Base-by-base conservation (phyloP, 2,329 filamentous ascomycete species). In the Pseudogymnoascus pannorum region DNA sequence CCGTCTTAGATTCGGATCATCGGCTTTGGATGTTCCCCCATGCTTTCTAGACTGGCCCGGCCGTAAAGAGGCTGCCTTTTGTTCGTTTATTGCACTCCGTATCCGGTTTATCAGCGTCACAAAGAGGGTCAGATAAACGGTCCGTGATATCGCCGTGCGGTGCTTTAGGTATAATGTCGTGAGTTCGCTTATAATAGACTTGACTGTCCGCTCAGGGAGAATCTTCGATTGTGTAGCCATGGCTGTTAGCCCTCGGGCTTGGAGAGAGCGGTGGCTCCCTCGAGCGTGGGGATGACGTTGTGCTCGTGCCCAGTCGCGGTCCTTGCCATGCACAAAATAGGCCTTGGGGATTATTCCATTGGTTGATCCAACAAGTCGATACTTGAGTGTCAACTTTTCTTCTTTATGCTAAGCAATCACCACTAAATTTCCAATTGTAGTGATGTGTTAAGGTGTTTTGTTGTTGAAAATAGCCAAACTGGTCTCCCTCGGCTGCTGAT, bases 31-130 rank as follows among this genome's bases (percentile, higher is more conserved):
- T 67, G 73, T 85, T 69, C 75, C 82, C 70, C 71, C 85, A 74
- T 72, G 81, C 33, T 74, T 75, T 65, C 80, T 77, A 68, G 79
- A 76, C 66, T 85, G 83, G 5, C 85, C 83, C 63, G 89, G 86
- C 64, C 87, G 84, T 59, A 79, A 79, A 1, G 89, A 88, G 2
- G 91, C 90, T 14, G 90, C 89, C 74, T 96, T 96, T 74, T 97
- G 94, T 73, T 97, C 92, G 63, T 89, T 87, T 71, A 97, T 88
- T 68, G 93, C 92, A 82, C 91, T 87, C 69, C 92, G 91, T 60
- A 97, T 87, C 69, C 94, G 91, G 74, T 96, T 92, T 64, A 87
- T 80, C 64, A 96, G 84, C 57, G 91, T 86, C 67, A 93, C 77
- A 68, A 93, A 85, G 67, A 97, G 82, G 26, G 91, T 87, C 64